Conservation (phyloP, 2,329 filamentous ascomycete species). For the Penicillium corylophilum region DNA sequence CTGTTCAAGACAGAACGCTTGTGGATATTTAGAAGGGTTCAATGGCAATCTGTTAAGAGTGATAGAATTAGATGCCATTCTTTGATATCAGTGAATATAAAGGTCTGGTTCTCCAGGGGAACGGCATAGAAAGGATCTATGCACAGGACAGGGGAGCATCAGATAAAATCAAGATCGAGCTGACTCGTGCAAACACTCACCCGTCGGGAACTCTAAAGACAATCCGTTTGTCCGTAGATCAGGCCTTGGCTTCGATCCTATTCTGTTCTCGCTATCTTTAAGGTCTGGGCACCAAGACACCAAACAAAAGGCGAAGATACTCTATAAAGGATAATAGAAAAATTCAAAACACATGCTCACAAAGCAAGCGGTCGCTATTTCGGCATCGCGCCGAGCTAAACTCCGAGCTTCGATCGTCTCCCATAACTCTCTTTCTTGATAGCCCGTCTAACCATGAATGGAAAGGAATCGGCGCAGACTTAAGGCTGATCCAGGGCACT, state of each 20-base stretch:
- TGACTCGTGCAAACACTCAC: neutral
- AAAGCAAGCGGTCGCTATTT: neutral
- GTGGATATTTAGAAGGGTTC: neutral
- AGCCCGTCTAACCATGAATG: neutral
- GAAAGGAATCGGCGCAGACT: neutral
- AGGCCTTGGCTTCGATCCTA: neutral
- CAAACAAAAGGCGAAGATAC: neutral
- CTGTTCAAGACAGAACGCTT: neutral
- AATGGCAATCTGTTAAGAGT: neutral
- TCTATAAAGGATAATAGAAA: neutral
- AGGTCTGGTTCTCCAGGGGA: neutral
- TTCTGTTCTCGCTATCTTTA: no score
- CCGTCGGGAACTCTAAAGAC: neutral
- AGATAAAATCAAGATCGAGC: neutral
- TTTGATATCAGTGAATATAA: neutral
- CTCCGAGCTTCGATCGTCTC: slow-evolving; percentile 1
- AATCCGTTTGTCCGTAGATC: neutral
- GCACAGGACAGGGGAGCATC: neutral
- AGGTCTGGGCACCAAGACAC: no score
- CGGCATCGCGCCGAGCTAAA: slow-evolving; percentile 8
- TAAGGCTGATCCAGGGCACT: neutral
- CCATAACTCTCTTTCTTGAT: neutral
- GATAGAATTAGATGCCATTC: neutral
- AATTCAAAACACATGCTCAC: neutral
- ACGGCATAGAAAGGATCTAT: neutral